Evolutionary conservation across 2,329 filamentous ascomycete genomes (phyloP), one percentile per base, ranked within the genome.

Genomic region (Mariannaea sp.): DNA sequence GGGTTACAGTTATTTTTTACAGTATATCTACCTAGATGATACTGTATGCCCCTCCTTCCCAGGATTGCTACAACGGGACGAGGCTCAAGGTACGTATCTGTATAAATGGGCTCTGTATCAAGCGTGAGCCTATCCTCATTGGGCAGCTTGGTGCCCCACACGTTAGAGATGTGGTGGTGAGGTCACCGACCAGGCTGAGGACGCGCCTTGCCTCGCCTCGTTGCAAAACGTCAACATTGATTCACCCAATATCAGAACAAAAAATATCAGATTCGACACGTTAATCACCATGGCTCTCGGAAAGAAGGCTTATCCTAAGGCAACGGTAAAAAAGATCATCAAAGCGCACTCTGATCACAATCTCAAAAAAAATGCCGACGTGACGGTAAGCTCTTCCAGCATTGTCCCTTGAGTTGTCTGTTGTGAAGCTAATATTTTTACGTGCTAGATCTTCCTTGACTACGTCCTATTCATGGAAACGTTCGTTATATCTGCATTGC

Each of bases 281-380:
- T 16, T 24, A 24, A 47, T 30, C 55, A 56, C 52, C 32, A 73
- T 74, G 71, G 70, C 69, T 3, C 64, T 71, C 10, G 79, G 84
- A 17, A 86, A 87, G 67, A 93, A 91, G 64, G 78, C 90, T 12
- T 96, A 96, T 67, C 92, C 92, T 9, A 86, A 92, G 58, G 86
- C 84, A 14, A 94, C 90, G 0, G 80, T 96, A 64, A 94, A 92
- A 73, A 92, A 92, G 72, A 93, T 95, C 55, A 80, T 95, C 66
- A 96, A 96, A 74, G 91, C 90, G 14, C 91, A 96, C 71, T 88
- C 90, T 7, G 88, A 89, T 58, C 85, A 87, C 68, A 88, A 82
- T 59, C 73, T 96, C 58, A 90, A 87, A 77, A 94, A 91, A 73
- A 92, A 94, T 72, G 88, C 86, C 24, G 92, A 96, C 73, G 85